These are phyloP conservation scores for Colletotrichum endophyticum DNA, from an alignment of 2,329 filamentous ascomycete genomes.

Conservation along the genomic window DNA sequence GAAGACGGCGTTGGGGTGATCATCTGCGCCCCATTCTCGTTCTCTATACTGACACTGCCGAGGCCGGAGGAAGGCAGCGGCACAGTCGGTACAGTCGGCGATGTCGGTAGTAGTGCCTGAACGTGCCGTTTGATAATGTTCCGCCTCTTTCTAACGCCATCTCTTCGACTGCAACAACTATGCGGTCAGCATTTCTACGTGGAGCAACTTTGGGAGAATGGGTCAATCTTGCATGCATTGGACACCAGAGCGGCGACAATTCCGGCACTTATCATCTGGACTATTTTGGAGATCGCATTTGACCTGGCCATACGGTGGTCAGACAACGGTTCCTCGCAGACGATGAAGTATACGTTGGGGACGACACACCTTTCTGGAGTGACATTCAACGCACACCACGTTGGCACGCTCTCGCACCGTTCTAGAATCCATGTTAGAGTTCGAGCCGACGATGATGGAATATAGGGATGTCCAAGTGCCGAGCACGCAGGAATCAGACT, in stretches of 20 bases:
- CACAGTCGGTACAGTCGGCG: not conserved
- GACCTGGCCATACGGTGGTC: not conserved
- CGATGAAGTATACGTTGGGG: not conserved
- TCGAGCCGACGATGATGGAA: accelerated
- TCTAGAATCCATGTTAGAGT: not conserved
- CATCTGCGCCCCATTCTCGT: not conserved
- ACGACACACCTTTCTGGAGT: not conserved
- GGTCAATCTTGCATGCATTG: not conserved
- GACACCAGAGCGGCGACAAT: not conserved
- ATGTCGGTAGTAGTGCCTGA: not conserved
- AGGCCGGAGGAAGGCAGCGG: not conserved
- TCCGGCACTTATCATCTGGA: not conserved
- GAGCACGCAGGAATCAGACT: not conserved
- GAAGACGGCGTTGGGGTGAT: not conserved
- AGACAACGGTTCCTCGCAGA: not conserved
- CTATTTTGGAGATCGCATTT: not conserved
- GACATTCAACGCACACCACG: not conserved
- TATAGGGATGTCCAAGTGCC: not conserved
- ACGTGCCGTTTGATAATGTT: not conserved
- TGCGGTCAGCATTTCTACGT: not conserved
- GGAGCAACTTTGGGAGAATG: not conserved
- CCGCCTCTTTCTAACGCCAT: not conserved
- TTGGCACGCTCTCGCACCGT: not conserved
- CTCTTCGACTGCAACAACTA: not conserved
- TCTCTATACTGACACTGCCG: not conserved